Conservation (phyloP, 139 green algal genomes). For the Tetradesmus obliquus region DNA sequence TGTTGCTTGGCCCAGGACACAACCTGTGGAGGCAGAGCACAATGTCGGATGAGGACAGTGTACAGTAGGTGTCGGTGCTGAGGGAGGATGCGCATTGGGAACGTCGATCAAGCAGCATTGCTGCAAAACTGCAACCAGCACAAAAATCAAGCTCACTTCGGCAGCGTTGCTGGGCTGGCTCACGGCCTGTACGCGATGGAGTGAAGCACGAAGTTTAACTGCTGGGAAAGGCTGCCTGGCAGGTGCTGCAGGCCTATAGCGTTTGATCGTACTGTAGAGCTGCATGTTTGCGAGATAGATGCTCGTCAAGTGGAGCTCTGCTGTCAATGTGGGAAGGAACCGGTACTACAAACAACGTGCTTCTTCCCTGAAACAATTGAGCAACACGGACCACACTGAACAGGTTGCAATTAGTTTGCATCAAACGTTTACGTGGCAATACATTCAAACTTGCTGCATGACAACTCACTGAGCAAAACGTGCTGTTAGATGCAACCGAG, state of each 20-base stretch:
- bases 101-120: not conserved
- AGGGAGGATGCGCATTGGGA: not conserved
- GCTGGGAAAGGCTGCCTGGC: not conserved
- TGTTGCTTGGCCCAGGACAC: slow-evolving; percentile 17
- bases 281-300: not conserved
- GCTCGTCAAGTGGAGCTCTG: not conserved
- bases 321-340: not conserved
- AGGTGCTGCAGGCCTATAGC: not conserved
- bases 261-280: not conserved
- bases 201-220: not conserved
- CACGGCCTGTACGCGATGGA: not conserved
- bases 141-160: not conserved
- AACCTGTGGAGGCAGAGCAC: not conserved
- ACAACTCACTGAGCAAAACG: not conserved
- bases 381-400: not conserved
- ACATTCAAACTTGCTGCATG: not conserved
- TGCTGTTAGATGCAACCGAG: not conserved
- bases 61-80: not conserved
- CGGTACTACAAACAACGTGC: not conserved
- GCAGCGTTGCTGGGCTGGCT: not conserved
- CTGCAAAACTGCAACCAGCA: not conserved
- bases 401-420: not conserved
- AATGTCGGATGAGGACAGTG: not conserved
- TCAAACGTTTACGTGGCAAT: not conserved
- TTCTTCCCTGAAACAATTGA: not conserved